Evolutionary conservation across 768 basidiomycete species (phyloP).

Genomic region (Lactarius psammicola): DNA sequence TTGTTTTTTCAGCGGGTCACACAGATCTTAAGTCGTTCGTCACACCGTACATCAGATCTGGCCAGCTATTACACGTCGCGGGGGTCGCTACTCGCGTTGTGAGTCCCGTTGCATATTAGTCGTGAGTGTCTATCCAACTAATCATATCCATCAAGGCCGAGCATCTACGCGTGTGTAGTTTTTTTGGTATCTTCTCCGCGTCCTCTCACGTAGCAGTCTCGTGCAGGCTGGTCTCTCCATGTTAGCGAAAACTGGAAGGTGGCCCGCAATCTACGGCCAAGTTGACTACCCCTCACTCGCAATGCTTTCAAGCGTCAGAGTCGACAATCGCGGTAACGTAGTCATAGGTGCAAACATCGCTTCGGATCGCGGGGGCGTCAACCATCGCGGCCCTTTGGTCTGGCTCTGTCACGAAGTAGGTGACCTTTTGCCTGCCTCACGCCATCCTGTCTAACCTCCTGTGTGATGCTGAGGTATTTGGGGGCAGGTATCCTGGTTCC

Average conservation of each 20-base stretch:
- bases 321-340: slow-evolving; percentile 16
- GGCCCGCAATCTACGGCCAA: slow-evolving; percentile 19
- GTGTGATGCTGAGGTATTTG: slow-evolving; percentile 7
- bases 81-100: slow-evolving; percentile 17
- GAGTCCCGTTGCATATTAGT: not conserved
- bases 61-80: slow-evolving; percentile 15
- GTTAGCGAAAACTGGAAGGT: slow-evolving; percentile 12
- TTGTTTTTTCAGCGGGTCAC: not conserved
- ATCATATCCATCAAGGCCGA: not conserved
- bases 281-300: slow-evolving; percentile 10
- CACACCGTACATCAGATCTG: slow-evolving; percentile 6
- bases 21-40: slow-evolving; percentile 13
- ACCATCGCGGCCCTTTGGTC: slow-evolving; percentile 19
- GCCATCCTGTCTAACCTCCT: not conserved
- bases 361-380: slow-evolving; percentile 1
- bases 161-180: slow-evolving; percentile 9
- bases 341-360: slow-evolving; percentile 16
- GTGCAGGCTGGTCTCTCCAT: slow-evolving; percentile 13
- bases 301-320: slow-evolving; percentile 12
- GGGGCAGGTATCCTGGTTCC: slow-evolving; percentile 12
- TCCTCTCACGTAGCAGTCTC: not conserved
- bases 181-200: not conserved
- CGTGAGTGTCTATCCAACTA: not conserved
- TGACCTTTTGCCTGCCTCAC: not conserved
- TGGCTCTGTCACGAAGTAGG: slow-evolving; percentile 21